Conservation (phyloP, 139 green algal species). For the Eudorina sp. region DNA sequence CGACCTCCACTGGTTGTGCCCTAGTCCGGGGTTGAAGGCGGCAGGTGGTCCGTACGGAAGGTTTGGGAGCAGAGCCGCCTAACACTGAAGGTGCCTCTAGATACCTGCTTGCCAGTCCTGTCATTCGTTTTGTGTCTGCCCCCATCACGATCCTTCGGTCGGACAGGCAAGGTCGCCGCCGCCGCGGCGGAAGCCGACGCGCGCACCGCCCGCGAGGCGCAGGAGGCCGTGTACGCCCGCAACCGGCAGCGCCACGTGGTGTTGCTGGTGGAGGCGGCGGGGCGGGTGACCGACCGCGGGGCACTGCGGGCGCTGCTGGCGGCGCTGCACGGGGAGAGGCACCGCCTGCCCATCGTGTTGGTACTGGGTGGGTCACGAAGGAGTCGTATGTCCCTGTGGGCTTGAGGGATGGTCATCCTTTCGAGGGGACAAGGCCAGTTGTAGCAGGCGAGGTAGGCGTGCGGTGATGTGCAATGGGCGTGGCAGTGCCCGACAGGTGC, state of each 20-base stretch:
- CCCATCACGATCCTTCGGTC: no score
- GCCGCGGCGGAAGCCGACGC: slow-evolving; percentile 23
- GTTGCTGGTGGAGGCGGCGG: slow-evolving; percentile 37
- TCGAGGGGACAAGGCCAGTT: background rate
- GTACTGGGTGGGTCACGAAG: slow-evolving; percentile 25
- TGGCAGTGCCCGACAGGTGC: no score
- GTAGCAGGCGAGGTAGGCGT: no score
- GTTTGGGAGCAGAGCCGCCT: no score
- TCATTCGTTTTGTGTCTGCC: no score
- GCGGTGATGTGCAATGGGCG: no score
- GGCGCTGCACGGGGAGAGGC: slow-evolving; percentile 38
- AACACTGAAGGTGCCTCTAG: no score
- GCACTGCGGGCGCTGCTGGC: slow-evolving; percentile 30
- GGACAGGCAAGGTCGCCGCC: background rate
- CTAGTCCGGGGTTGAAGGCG: no score
- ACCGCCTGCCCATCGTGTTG: slow-evolving; percentile 43
- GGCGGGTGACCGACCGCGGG: slow-evolving; percentile 10
- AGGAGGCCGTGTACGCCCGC: background rate
- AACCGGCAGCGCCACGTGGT: slow-evolving; percentile 38
- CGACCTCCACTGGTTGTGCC: no score
- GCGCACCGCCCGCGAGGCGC: background rate
- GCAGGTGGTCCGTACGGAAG: no score
- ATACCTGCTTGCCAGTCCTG: no score
- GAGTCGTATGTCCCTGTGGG: background rate
- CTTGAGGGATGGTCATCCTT: background rate